Percentiles rank a stretch among this genome's conserved stretches.
Conservation (phyloP, 441 rosid genomes). For the Viola pubescens region DNA sequence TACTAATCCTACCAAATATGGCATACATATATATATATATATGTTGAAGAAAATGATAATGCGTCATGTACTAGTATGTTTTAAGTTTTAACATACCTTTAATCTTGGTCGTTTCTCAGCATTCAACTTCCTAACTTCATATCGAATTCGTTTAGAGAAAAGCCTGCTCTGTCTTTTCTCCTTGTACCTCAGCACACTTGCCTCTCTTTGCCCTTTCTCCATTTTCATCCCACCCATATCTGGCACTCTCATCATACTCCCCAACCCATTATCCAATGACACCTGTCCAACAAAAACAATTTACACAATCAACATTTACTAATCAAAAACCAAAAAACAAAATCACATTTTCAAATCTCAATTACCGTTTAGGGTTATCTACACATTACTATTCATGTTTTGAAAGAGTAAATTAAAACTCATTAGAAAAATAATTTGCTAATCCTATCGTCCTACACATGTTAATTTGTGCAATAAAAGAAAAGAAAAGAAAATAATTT, state of each 20-base stretch:
- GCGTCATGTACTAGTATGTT: too few species aligned
- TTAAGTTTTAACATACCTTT: slow-evolving; percentile 37
- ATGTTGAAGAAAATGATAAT: neutral
- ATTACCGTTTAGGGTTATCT: too few species aligned
- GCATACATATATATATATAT: too few species aligned
- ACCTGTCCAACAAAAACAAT: slow-evolving; percentile 25
- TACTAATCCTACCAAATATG: too few species aligned
- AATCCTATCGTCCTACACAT: too few species aligned
- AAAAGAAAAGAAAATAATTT: too few species aligned
- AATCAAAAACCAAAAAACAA: neutral
- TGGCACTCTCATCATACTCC: slow-evolving; percentile 51
- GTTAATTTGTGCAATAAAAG: too few species aligned
- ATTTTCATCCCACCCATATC: slow-evolving; percentile 26
- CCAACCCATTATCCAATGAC: slow-evolving; percentile 18
- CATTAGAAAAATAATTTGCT: too few species aligned
- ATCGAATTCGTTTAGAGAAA: slow-evolving; percentile 74
- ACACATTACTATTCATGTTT: too few species aligned
- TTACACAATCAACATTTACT: neutral
- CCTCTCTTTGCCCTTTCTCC: slow-evolving; percentile 55
- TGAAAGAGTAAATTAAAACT: too few species aligned
- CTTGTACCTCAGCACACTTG: slow-evolving; percentile 81
- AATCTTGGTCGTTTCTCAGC: slow-evolving; percentile 91
- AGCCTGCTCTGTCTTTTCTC: slow-evolving; percentile 80
- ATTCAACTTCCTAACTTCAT: slow-evolving; percentile 84
- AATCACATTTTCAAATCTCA: too few species aligned